Conservation (phyloP, 2,329 filamentous ascomycete genomes). For the Fusarium camptoceras region DNA sequence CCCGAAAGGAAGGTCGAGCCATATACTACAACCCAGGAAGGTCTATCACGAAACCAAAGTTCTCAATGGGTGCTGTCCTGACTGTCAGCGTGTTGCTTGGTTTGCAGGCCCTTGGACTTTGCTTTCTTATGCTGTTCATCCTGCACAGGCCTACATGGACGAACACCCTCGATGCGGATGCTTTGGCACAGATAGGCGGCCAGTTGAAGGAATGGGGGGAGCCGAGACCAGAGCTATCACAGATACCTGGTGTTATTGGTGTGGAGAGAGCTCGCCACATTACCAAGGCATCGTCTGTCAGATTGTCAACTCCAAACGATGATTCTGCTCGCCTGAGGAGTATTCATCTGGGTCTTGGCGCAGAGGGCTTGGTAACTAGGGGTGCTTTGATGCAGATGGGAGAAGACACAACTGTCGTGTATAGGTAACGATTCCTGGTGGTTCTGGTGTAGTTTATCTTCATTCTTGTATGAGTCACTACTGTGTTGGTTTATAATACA, state of each 20-base stretch:
- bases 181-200: conserved; percentile 5
- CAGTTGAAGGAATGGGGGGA: conserved; percentile 23
- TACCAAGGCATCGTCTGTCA: background rate
- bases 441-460: background rate
- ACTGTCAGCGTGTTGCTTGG: conserved; percentile 7
- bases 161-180: conserved; percentile 17
- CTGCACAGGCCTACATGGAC: conserved; percentile 23
- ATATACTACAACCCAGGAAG: conserved; percentile 3
- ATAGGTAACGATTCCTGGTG: background rate
- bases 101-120: conserved; percentile 11
- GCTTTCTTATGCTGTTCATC: conserved; percentile 7
- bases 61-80: background rate
- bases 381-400: background rate
- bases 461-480: background rate
- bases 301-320: background rate
- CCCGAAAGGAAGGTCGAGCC: background rate
- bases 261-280: background rate
- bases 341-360: background rate
- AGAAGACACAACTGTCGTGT: background rate
- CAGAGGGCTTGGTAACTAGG: background rate
- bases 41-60: conserved; percentile 10
- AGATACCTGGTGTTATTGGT: conserved; percentile 1
- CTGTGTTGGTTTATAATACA: background rate
- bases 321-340: background rate
- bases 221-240: background rate